Conservation (phyloP, 176 grass and related monocot genomes). For the Hyparrhenia diplandra region DNA sequence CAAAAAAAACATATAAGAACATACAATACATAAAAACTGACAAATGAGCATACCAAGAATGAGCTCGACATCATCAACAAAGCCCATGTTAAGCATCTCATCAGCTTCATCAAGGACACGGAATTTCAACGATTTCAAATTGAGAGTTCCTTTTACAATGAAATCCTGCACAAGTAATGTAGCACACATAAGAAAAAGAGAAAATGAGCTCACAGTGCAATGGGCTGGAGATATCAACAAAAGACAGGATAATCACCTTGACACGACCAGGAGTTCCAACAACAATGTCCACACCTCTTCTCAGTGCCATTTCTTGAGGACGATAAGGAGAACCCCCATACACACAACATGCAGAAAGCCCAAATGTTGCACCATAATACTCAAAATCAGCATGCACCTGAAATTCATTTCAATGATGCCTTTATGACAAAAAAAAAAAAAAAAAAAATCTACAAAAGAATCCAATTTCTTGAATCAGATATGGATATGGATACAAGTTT, state of each 20-base stretch:
- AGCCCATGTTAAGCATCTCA: conserved; percentile 99
- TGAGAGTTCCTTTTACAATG: conserved; percentile 61
- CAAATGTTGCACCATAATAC: conserved; percentile 65
- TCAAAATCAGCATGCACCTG: conserved; percentile 86
- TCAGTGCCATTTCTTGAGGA: conserved; percentile 61
- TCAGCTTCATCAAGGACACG: conserved; percentile 99
- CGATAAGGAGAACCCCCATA: conserved; percentile 88
- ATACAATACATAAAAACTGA: not conserved
- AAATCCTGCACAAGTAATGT: conserved; percentile 55
- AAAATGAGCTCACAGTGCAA: not conserved
- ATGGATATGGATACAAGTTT: not conserved
- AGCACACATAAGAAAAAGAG: not conserved
- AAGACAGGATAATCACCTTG: conserved; percentile 49
- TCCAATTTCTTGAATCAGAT: not conserved
- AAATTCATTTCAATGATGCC: not conserved
- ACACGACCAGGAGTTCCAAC: conserved; percentile 92
- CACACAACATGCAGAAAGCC: conserved; percentile 69
- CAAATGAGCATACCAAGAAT: conserved; percentile 66
- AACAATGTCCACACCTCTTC: conserved; percentile 79
- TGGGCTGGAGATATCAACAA: not conserved
- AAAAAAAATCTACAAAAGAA: not conserved
- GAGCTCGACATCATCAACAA: conserved; percentile 93
- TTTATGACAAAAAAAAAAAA: not conserved
- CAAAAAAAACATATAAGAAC: not conserved
- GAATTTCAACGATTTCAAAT: conserved; percentile 76